Conservation (phyloP, 2,329 filamentous ascomycete genomes). For the Cercospora zeina region DNA sequence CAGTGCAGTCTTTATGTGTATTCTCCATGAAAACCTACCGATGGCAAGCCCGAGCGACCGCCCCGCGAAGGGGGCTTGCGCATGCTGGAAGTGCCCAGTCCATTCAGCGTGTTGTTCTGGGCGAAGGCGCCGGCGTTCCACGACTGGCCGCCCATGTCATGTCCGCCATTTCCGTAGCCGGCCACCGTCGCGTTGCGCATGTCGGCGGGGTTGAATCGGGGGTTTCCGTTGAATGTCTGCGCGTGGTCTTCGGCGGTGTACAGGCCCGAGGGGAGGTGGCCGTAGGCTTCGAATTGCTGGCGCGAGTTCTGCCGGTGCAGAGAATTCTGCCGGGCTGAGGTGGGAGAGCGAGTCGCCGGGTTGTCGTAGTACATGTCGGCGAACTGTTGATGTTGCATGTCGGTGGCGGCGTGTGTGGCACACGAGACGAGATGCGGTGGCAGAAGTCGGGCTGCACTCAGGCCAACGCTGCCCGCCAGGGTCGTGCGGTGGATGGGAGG, state of each 20-base stretch:
- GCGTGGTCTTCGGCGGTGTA: constrained; percentile 69
- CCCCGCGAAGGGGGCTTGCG: constrained; percentile 57
- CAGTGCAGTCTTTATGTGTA: constrained; percentile 6
- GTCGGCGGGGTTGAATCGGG: constrained; percentile 54
- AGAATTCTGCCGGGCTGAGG: constrained; percentile 65
- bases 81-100: constrained; percentile 32
- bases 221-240: constrained; percentile 52
- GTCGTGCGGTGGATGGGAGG: background rate
- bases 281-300: constrained; percentile 70
- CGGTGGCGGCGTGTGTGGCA: constrained; percentile 18
- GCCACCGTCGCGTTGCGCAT: constrained; percentile 60
- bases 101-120: constrained; percentile 60
- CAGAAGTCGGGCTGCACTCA: background rate
- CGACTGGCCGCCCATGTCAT: constrained; percentile 70
- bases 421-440: constrained; percentile 15
- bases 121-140: constrained; percentile 78
- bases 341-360: constrained; percentile 65
- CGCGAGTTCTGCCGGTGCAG: constrained; percentile 72
- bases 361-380: constrained; percentile 74
- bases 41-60: constrained; percentile 64
- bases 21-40: constrained; percentile 58
- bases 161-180: constrained; percentile 63
- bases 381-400: constrained; percentile 38
- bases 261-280: constrained; percentile 64
- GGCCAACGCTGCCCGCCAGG: constrained; percentile 4